Evolutionary conservation across 768 basidiomycete genomes (phyloP).

Genomic region (Amanita pallidorosea): DNA sequence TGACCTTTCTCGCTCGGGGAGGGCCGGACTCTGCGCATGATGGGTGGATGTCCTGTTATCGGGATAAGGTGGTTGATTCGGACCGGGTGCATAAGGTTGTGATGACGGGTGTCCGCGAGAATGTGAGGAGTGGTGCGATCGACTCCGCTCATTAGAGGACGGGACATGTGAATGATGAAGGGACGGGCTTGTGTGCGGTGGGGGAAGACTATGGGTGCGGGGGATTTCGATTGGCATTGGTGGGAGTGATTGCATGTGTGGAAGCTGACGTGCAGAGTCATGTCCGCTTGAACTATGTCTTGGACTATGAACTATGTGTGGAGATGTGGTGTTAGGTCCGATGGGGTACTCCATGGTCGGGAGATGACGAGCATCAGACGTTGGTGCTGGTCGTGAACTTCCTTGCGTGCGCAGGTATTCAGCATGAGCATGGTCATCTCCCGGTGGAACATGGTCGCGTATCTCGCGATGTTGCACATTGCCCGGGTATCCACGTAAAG

Average conservation of each 20-base stretch:
- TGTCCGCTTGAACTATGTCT: slow-evolving; percentile 31
- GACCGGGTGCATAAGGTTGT: slow-evolving; percentile 24
- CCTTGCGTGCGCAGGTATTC: slow-evolving; percentile 43
- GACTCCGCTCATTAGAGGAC: slow-evolving; percentile 21
- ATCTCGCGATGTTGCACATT: slow-evolving; percentile 24
- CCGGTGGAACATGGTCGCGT: slow-evolving; percentile 29
- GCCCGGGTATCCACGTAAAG: slow-evolving; percentile 23
- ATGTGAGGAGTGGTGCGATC: slow-evolving; percentile 34
- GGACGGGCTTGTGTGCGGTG: slow-evolving; percentile 19
- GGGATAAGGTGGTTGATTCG: slow-evolving; percentile 36
- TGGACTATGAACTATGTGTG: slow-evolving; percentile 31
- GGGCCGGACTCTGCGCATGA: slow-evolving; percentile 40
- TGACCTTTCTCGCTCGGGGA: slow-evolving; percentile 33
- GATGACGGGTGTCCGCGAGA: slow-evolving; percentile 36
- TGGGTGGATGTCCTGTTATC: slow-evolving; percentile 33
- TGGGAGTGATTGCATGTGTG: slow-evolving; percentile 35
- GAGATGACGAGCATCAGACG: slow-evolving; percentile 37
- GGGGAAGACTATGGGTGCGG: slow-evolving; percentile 22
- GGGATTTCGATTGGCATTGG: slow-evolving; percentile 28
- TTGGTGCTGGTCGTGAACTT: slow-evolving; percentile 33
- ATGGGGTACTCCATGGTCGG: slow-evolving; percentile 39
- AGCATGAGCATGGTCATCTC: slow-evolving; percentile 34
- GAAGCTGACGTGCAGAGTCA: slow-evolving; percentile 36
- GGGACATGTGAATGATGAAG: slow-evolving; percentile 20
- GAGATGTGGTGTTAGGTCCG: slow-evolving; percentile 26